Evolutionary conservation across 2,329 filamentous ascomycete species (phyloP), one percentile per base, ranked within the genome.

Genomic region (Sclerotinia nivalis): DNA sequence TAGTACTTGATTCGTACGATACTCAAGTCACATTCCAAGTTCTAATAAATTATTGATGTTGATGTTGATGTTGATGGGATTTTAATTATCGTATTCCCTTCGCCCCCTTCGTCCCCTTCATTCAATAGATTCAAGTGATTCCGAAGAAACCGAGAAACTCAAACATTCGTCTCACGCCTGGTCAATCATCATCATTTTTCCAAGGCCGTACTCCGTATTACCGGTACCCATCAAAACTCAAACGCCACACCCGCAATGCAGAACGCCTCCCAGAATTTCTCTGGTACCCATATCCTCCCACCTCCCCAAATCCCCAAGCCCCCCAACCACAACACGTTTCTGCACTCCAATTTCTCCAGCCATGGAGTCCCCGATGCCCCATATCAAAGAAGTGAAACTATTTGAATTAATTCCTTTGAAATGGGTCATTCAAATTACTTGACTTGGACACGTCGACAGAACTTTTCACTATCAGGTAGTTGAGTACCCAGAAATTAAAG

Each of bases 311-410:
- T 40, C 52, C n/a, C 56, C 56, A 59, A 59, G 8, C 28, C 37
- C 37, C 37, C 56, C 56, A 28, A 43, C 18, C n/a, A 40, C 7
- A 25, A 20, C 37, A 20, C n/a, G 15, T 60, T 28, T 12, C 56
- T 60, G 37, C 56, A 60, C 37, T 60, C 56, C 56, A 45, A 45
- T 60, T 60, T 60, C 56, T 60, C 54, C 54, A 56, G 22, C 56
- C 56, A 28, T 60, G 56, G 56, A 60, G 56, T 60, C 56, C 56
- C 56, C 56, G 15, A 60, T 60, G 37, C 56, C 56, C 56, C 56
- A 15, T 45, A n/a, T 45, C 20, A 20, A 20, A 28, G 25, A 28
- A 22, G 10, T 18, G 43, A 28, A 37, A 28, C 8, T 1, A 28
- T 28, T 22, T 59, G 34, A 43, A 28, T 43, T 9, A 43, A 34